Base-by-base conservation (phyloP, 163 green algal genomes). In the Chlamydomonas reinhardtii region DNA sequence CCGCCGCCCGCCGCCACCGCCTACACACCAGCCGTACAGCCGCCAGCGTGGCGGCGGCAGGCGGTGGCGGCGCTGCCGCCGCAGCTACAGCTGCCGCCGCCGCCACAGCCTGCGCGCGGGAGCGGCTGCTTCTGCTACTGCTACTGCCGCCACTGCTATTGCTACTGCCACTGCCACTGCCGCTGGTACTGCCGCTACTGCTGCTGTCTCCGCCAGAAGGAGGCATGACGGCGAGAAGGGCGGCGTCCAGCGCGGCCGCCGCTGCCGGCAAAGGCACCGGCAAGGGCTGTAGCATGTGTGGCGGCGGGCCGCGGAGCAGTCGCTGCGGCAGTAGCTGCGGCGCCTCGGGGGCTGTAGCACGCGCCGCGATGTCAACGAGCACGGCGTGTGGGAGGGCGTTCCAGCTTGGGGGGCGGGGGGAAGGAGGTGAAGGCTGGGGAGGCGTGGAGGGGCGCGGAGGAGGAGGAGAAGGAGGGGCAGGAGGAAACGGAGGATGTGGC, bases 211-310 rank as follows among this genome's bases (percentile, higher is more conserved):
- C 12, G 4, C 48, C 17, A n/a, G n/a, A n/a, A 2, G 9, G 56
- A 48, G 4, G 15, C 54, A 56, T 61, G 20, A 37, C 39, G 39
- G 56, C 22, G 19, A 11, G 59, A 9, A 29, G 69, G 0, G 32
- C 32, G 54, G 59, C 32, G 54, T 59, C 59, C 56, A 37, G 5
- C 35, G 20, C 27, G 14, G 62, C 35, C 4, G 71, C n/a, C 43
- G 43, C 43, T 15, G 35, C 56, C 64, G 29, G 34, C 19, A 69
- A 56, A 32, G 79, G 79, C 54, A 20, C 79, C 25, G 79, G 79
- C 52, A 85, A 34, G 15, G 79, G 79, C 14, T 85, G 79, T 52
- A 75, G 68, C 79, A 85, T 85, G 69, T 85, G 52, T 15, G 54
- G 3, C 0, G 79, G 79, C 12, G 69, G 66, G 31, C 68, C 69